phyloP scores from a whole-genome alignment of 2,329 filamentous ascomycete species.

The Ramularia endophylla region DNA sequence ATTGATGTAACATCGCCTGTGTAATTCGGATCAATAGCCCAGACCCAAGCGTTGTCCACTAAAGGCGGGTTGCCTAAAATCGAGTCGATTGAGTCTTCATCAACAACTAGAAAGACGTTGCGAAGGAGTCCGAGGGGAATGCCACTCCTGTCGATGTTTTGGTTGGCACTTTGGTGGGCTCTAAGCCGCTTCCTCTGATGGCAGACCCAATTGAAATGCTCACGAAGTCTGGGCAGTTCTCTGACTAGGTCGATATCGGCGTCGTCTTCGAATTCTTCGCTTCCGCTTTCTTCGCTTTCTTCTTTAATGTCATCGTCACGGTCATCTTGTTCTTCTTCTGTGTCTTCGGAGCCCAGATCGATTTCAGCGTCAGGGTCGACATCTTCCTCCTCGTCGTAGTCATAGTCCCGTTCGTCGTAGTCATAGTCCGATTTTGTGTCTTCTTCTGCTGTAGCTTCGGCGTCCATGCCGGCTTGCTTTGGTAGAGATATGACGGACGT shows the following conservation, averaged over 20 bases:
- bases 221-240: slow-evolving; percentile 7
- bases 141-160: slow-evolving; percentile 4
- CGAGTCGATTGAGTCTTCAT: slow-evolving; percentile 5
- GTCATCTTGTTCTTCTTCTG: background rate
- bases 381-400: background rate
- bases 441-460: too few relatives aligned
- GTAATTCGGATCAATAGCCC: slow-evolving; percentile 10
- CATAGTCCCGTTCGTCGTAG: too few relatives aligned
- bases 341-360: background rate
- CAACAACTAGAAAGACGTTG: slow-evolving; percentile 7
- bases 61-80: slow-evolving; percentile 2
- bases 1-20: background rate
- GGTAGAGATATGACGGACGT: too few relatives aligned
- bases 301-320: slow-evolving; percentile 1
- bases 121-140: slow-evolving; percentile 5
- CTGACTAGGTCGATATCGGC: slow-evolving; percentile 9
- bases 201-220: slow-evolving; percentile 9
- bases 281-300: background rate
- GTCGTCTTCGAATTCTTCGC: slow-evolving; percentile 3
- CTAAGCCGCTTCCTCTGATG: slow-evolving; percentile 9
- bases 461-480: too few relatives aligned
- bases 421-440: too few relatives aligned
- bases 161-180: background rate
- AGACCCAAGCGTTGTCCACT: slow-evolving; percentile 6
- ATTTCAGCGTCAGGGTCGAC: background rate